These are phyloP conservation scores for Madurella fahalii DNA, from an alignment of 2,329 filamentous ascomycete genomes.

Conservation along the genomic window DNA sequence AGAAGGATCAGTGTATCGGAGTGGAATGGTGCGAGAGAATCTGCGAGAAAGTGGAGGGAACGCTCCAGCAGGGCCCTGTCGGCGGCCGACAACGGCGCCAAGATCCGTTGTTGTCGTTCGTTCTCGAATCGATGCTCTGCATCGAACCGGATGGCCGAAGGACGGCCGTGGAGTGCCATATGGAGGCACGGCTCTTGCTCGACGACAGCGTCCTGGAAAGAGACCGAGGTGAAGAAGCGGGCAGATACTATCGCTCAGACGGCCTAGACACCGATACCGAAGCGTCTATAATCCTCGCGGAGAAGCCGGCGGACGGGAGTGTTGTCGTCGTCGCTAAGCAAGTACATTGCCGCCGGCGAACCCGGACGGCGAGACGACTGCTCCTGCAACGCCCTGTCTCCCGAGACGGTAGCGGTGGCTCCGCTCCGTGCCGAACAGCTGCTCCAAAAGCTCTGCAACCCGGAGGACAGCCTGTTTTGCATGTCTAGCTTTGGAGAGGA, in stretches of 20 bases:
- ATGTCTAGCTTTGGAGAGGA: not conserved
- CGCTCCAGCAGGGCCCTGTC: not conserved
- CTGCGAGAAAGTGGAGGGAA: not conserved
- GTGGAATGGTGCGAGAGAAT: conserved; percentile 8
- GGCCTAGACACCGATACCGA: not conserved
- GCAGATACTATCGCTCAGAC: too few relatives aligned
- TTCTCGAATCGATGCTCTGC: conserved; percentile 10
- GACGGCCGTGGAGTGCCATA: conserved; percentile 2
- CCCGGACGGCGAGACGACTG: not conserved
- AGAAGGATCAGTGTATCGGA: not conserved
- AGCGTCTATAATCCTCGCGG: not conserved
- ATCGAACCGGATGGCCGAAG: conserved; percentile 4
- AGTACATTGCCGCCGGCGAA: conserved; percentile 2
- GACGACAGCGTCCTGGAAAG: not conserved
- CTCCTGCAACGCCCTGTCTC: conserved; percentile 2
- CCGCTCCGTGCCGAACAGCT: not conserved
- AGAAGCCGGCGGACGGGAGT: not conserved
- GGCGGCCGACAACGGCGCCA: not conserved
- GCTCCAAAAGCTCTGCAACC: not conserved
- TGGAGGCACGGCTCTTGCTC: not conserved
- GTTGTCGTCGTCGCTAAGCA: conserved; percentile 4
- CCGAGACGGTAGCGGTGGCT: not conserved
- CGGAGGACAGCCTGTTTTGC: not conserved
- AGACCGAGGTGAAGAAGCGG: not conserved
- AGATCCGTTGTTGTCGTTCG: conserved; percentile 3